A percentile compares a stretch with the other conserved stretches of the same genome.
Conservation (phyloP, 2,329 filamentous ascomycete species). For the Pyricularia grisea region DNA sequence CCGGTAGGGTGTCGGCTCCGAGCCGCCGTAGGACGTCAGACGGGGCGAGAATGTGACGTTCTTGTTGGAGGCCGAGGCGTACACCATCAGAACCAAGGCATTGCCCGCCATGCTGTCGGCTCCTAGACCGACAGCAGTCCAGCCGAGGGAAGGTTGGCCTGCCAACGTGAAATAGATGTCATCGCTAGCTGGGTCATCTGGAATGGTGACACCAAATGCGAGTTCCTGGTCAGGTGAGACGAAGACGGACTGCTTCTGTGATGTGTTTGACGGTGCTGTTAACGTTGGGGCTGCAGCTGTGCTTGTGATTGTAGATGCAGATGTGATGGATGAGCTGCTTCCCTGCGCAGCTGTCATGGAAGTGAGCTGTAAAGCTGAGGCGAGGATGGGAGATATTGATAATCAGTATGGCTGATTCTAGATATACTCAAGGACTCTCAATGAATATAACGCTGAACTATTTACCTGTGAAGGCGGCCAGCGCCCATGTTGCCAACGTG, state of each 20-base stretch:
- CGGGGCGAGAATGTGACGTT: conserved; percentile 50
- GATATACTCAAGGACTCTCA: neutral
- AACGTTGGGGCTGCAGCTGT: neutral
- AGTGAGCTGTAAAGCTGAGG: neutral
- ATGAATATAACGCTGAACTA: neutral
- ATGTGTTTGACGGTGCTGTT: neutral
- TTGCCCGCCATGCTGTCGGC: conserved; percentile 36
- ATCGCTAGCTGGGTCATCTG: conserved; percentile 28
- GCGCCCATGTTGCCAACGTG: neutral
- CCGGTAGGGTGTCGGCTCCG: conserved; percentile 39
- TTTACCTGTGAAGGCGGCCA: neutral
- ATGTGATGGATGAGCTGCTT: neutral
- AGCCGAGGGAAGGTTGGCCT: conserved; percentile 33
- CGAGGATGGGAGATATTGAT: too few relatives aligned
- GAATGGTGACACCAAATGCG: conserved; percentile 40
- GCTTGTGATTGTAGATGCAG: neutral
- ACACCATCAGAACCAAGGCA: conserved; percentile 45
- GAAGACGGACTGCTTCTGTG: conserved; percentile 18
- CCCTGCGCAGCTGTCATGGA: neutral
- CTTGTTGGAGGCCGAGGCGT: conserved; percentile 32
- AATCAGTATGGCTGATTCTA: neutral
- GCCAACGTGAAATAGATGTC: conserved; percentile 47
- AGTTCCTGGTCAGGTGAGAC: conserved; percentile 31
- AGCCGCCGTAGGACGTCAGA: conserved; percentile 32
- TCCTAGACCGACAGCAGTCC: conserved; percentile 47